Evolutionary conservation across 2,329 filamentous ascomycete species (phyloP).

Genomic region (Xylaria sp.): DNA sequence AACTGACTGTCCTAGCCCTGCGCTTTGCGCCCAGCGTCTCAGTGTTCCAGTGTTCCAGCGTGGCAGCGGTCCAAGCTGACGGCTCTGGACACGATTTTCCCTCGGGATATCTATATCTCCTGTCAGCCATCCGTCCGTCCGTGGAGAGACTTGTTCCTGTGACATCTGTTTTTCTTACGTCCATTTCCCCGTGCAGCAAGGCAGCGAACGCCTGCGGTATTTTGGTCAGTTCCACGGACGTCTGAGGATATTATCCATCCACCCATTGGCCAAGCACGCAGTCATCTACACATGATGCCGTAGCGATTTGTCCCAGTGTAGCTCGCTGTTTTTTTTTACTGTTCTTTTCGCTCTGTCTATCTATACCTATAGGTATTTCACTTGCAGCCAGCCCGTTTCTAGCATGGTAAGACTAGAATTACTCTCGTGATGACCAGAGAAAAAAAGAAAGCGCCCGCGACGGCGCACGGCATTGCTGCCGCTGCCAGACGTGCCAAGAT

Average conservation of each 20-base stretch:
- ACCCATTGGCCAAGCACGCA: slow-evolving; percentile 40
- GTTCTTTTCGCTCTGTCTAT: slow-evolving; percentile 23
- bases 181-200: slow-evolving; percentile 35
- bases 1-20: slow-evolving; percentile 20
- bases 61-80: slow-evolving; percentile 20
- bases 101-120: slow-evolving; percentile 12
- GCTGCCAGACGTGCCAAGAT: slow-evolving; percentile 47
- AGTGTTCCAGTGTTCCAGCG: too few species aligned
- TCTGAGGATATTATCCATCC: slow-evolving; percentile 29
- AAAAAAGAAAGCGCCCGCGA: slow-evolving; percentile 49
- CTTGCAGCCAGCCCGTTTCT: slow-evolving; percentile 39
- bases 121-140: slow-evolving; percentile 28
- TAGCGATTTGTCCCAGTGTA: slow-evolving; percentile 45
- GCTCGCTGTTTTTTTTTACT: slow-evolving; percentile 34
- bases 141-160: slow-evolving; percentile 34
- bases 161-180: slow-evolving; percentile 37
- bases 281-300: slow-evolving; percentile 43
- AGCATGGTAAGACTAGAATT: slow-evolving; percentile 51
- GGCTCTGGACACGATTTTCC: slow-evolving; percentile 11
- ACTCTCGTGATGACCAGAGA: slow-evolving; percentile 49
- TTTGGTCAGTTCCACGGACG: slow-evolving; percentile 36
- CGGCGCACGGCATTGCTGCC: slow-evolving; percentile 44
- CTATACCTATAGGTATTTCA: slow-evolving; percentile 41
- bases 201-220: slow-evolving; percentile 30
- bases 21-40: slow-evolving; percentile 13